Evolutionary conservation across 345 rosid species (phyloP).

Genomic region (Dipteronia dyeriana): DNA sequence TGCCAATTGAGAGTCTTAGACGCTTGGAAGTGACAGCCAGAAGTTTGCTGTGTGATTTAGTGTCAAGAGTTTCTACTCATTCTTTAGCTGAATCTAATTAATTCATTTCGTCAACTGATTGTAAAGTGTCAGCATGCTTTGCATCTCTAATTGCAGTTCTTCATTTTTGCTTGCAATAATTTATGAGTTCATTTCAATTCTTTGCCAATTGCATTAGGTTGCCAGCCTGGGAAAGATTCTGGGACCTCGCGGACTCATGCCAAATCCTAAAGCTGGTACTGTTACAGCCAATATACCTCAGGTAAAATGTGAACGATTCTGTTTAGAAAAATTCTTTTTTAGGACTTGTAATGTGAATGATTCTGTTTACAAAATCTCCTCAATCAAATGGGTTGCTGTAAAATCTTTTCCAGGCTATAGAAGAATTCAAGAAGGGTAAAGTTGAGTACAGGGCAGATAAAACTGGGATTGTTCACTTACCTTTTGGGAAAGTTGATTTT

Average conservation of each 20-base stretch:
- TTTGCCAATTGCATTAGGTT: slow-evolving; percentile 53
- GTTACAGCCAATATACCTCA: slow-evolving; percentile 85
- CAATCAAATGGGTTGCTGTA: background rate
- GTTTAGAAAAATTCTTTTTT: background rate
- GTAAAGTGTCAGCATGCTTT: background rate
- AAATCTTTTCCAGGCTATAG: slow-evolving; percentile 69
- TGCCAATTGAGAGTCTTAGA: background rate
- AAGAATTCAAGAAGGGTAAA: slow-evolving; percentile 94
- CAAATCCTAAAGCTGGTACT: slow-evolving; percentile 98
- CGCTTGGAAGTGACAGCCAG: background rate
- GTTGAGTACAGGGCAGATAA: slow-evolving; percentile 95
- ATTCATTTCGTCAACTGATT: background rate
- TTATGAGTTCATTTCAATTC: background rate
- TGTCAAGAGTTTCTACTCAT: background rate
- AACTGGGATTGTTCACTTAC: slow-evolving; percentile 96
- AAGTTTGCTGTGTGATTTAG: background rate
- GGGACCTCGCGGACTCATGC: slow-evolving; percentile 99
- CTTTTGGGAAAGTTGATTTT: slow-evolving; percentile 80
- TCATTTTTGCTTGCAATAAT: slow-evolving; percentile 4
- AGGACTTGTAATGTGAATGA: background rate
- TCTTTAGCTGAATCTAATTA: background rate
- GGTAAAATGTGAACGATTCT: slow-evolving; percentile 40
- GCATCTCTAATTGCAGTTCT: background rate
- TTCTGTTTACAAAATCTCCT: background rate
- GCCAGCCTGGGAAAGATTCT: slow-evolving; percentile 94